A percentile compares a stretch with the other conserved stretches of the same genome.
phyloP scores from a whole-genome alignment of 352 stramenopile genomes.

The Phytophthora agathidicida region DNA sequence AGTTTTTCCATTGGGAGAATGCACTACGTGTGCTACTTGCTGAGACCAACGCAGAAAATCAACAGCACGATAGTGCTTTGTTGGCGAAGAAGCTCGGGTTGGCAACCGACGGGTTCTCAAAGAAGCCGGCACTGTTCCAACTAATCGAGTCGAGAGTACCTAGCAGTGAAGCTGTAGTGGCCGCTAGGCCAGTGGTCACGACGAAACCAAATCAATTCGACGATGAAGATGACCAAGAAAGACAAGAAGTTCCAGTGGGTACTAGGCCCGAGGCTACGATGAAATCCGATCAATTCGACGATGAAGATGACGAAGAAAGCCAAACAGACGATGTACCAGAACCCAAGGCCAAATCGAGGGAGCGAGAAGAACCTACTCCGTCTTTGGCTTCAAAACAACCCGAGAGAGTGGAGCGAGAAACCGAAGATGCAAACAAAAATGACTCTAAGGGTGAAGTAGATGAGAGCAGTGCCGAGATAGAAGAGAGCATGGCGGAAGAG shows the following conservation, averaged over 20 bases:
- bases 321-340: not conserved
- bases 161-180: not conserved
- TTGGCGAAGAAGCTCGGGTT: conserved; percentile 33
- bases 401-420: not conserved
- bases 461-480: conserved; percentile 44
- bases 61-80: conserved; percentile 2
- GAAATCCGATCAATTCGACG: conserved; percentile 4
- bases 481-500: conserved; percentile 61
- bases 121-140: conserved; percentile 35
- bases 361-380: conserved; percentile 6
- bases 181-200: not conserved
- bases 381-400: conserved; percentile 2
- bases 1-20: conserved; percentile 66
- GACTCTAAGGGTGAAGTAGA: conserved; percentile 14
- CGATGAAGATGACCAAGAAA: conserved; percentile 2
- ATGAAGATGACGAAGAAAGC: conserved; percentile 5
- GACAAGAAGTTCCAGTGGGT: too few species aligned
- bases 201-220: conserved; percentile 3
- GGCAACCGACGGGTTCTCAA: not conserved
- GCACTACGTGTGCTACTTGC: conserved; percentile 54
- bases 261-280: not conserved
- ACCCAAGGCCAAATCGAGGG: conserved; percentile 1
- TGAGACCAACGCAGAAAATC: conserved; percentile 41
- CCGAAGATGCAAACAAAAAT: not conserved
- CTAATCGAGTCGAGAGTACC: conserved; percentile 26